Conservation (phyloP, 331 rosid genomes). For the Prunus yedoensis region DNA sequence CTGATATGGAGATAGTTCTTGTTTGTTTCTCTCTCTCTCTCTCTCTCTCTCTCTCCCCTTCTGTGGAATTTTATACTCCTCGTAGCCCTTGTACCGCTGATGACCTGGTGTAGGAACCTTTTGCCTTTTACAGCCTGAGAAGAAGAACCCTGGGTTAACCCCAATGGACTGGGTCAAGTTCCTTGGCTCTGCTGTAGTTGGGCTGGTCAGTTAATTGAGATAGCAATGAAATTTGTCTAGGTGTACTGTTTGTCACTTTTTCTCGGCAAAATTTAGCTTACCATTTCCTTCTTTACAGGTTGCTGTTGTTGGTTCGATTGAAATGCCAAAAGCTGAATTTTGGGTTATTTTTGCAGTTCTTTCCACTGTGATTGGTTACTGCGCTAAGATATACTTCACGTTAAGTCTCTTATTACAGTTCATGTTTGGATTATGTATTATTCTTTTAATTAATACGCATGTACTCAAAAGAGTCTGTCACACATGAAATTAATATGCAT, state of each 20-base stretch:
- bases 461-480: not conserved
- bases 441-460: not conserved
- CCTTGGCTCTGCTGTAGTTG: constrained; percentile 86
- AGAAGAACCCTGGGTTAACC: constrained; percentile 97
- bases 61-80: not conserved
- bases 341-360: constrained; percentile 82
- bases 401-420: constrained; percentile 36
- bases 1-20: constrained; percentile 98
- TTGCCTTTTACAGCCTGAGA: constrained; percentile 76
- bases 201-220: constrained; percentile 65
- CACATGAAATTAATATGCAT: not conserved
- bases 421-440: not conserved
- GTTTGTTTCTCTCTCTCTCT: constrained; percentile 48
- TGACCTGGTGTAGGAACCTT: constrained; percentile 30
- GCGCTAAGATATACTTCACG: constrained; percentile 95
- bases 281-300: constrained; percentile 47
- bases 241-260: constrained; percentile 8
- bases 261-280: constrained; percentile 9
- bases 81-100: not conserved
- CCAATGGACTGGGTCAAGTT: constrained; percentile 99
- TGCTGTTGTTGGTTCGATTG: constrained; percentile 81
- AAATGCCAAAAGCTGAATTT: constrained; percentile 84
- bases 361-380: constrained; percentile 84
- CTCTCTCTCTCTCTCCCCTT: not conserved
- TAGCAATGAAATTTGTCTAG: constrained; percentile 10